These are phyloP conservation scores for Vitis labrusca DNA, from an alignment of 164 flowering plant genomes.

Conservation along the genomic window DNA sequence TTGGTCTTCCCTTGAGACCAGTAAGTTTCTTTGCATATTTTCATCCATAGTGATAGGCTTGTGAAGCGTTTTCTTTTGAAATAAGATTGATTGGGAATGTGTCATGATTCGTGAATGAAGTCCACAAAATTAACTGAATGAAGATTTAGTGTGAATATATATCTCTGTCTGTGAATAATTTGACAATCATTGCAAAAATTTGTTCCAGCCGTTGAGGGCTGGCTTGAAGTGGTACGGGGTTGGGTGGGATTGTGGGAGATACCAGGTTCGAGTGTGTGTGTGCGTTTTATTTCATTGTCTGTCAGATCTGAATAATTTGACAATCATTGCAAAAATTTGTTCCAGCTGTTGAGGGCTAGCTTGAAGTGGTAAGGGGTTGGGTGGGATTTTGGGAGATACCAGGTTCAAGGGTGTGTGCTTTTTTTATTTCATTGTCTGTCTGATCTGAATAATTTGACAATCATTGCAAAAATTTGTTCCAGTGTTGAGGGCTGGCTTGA, in stretches of 20 bases:
- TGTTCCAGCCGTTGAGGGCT: no score
- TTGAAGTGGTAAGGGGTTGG: not conserved
- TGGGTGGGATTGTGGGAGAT: not conserved
- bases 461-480: no score
- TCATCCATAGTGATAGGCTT: not conserved
- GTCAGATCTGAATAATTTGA: no score
- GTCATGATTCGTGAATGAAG: not conserved
- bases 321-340: no score
- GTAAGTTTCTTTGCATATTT: conserved; percentile 39
- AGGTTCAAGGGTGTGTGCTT: not conserved
- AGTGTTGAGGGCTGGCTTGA: no score
- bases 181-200: no score
- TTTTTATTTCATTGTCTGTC: not conserved
- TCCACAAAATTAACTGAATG: no score
- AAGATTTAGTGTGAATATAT: no score
- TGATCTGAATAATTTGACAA: no score
- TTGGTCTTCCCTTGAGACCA: conserved; percentile 74
- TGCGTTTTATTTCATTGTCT: not conserved
- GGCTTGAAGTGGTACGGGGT: no score
- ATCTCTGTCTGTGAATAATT: not conserved
- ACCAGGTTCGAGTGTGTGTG: not conserved
- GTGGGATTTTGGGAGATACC: no score
- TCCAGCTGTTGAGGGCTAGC: no score
- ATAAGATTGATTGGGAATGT: not conserved
- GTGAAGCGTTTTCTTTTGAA: not conserved